phyloP scores from a whole-genome alignment of 352 stramenopile species.

The Halophytophthora polymorphica region DNA sequence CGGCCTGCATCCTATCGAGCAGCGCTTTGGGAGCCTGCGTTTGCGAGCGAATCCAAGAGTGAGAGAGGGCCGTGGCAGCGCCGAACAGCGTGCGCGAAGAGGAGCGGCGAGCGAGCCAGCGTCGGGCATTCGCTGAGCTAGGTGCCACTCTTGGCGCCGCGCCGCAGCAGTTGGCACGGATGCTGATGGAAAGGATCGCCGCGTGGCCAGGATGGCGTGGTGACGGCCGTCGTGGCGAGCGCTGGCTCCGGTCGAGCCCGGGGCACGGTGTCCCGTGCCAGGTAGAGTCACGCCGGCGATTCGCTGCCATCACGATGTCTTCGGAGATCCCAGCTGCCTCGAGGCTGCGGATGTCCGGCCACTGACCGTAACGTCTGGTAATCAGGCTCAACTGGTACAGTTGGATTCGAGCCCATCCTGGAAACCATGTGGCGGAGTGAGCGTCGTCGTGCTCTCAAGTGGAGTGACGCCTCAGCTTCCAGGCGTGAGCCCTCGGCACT shows the following conservation, averaged over 20 bases:
- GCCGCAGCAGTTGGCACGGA: not conserved
- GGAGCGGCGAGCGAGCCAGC: constrained; percentile 7
- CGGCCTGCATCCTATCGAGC: constrained; percentile 29
- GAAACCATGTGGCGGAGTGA: too few relatives aligned
- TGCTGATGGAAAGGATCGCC: too few relatives aligned
- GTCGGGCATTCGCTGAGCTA: too few relatives aligned
- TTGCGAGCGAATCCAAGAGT: constrained; percentile 25
- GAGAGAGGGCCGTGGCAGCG: constrained; percentile 4
- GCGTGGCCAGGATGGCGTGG: too few relatives aligned
- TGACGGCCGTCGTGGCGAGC: not conserved
- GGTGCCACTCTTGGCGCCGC: not conserved
- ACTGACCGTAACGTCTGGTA: too few relatives aligned
- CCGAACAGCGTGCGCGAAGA: constrained; percentile 9
- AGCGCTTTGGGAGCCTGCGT: constrained; percentile 25
- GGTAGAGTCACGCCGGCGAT: not conserved
- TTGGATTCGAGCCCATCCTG: too few relatives aligned
- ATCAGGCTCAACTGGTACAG: too few relatives aligned
- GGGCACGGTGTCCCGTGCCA: not conserved
- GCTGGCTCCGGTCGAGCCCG: not conserved
- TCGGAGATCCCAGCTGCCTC: not conserved
- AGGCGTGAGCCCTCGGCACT: too few relatives aligned
- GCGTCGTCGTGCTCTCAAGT: too few relatives aligned
- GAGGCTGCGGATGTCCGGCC: not conserved
- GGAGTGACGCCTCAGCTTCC: too few relatives aligned
- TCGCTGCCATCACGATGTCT: not conserved